Evolutionary conservation across 352 stramenopile genomes (phyloP), one percentile per base, ranked within the genome.

Genomic region (Pythium dissotocum): DNA sequence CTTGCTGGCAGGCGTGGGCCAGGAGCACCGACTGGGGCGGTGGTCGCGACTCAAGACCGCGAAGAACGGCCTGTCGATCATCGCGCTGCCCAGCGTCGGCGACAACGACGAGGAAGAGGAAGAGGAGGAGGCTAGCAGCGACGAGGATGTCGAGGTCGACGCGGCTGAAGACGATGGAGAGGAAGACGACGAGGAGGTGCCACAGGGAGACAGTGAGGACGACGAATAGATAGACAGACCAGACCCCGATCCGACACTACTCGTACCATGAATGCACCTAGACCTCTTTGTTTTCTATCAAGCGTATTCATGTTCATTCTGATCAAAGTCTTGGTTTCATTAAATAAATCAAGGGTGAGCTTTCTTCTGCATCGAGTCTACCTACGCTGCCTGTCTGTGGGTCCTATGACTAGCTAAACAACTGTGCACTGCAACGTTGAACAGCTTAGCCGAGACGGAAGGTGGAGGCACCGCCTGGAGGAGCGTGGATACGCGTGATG

Each of bases 11-110:
- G 94, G 83, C 38, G 77, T 97, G 24, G 94, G 92, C 10, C 92
- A 97, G 75, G 95, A 98, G 77, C 95, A 98, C 78, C 89, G 93
- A 12, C 73, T 98, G 51, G 95, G 95, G 1, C 85, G 94, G 54
- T 98, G 95, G 95, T 85, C 97, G 71, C 82, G 88, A 26, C 55
- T 97, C 36, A 96, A 93, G 67, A 55, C 78, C 28, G 91, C 85
- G 32, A 93, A 93, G 77, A 98, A 98, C 73, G 90, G 92, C 49
- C 78, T 98, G 54, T 89, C 84, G 30, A 85, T 98, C 54, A 87
- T 98, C 52, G 87, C 89, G 36, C 64, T 98, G 71, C 90, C 90
- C 1, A 84, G 68, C 42, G 69, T 95, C 61, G 71, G 80, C 33
- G 77, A 80, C 1, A 51, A 65, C 33, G 67, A 70, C 14, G 62